Base-by-base conservation (phyloP, 2,329 filamentous ascomycete genomes). In the Fusarium circinatum region DNA sequence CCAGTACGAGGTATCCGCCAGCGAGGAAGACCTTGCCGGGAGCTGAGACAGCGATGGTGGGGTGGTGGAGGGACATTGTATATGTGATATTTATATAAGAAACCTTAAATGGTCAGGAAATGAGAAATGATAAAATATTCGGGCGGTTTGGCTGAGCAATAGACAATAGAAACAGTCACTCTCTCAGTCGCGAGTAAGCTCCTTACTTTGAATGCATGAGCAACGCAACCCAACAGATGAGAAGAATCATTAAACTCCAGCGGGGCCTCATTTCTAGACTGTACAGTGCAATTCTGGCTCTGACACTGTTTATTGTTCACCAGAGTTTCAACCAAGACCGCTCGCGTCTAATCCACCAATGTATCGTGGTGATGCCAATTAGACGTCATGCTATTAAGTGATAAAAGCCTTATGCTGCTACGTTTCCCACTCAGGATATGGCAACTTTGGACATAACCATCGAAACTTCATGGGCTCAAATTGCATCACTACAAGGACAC, bases 11-110 rank as follows among this genome's bases (percentile, higher is more conserved):
- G 83, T 98, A 99, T 70, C 96, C 96, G 73, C 96, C 96, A 8
- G 96, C 94, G 61, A 98, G 89, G 74, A 99, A 89, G 69, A 99
- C 96, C 86, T 99, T 99, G 77, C 96, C 96, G 24, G 96, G 96
- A 28, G 96, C 96, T 72, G 96, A 98, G 75, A 97, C 90, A 79
- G 91, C 92, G 54, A 83, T 78, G 55, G 85, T 84, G 70, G 82
- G 80, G 78, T 82, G 79, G 39, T 68, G 67, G 47, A 68, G 64
- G 47, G 76, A 57, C 78, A 78, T 65, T 56, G 34, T 66, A 44
- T 51, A 49, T 34, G 18, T 48, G 24, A 11, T 52, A 13, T 54
- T n/a, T 64, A 38, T 65, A 70, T 34, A 32, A 60, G 52, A 41
- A 41, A 44, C n/a, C 26, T 41, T 36, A 15, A 18, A 51, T 36